Evolutionary conservation across 805 yeast species (phyloP).

Genomic region (Candida takata): DNA sequence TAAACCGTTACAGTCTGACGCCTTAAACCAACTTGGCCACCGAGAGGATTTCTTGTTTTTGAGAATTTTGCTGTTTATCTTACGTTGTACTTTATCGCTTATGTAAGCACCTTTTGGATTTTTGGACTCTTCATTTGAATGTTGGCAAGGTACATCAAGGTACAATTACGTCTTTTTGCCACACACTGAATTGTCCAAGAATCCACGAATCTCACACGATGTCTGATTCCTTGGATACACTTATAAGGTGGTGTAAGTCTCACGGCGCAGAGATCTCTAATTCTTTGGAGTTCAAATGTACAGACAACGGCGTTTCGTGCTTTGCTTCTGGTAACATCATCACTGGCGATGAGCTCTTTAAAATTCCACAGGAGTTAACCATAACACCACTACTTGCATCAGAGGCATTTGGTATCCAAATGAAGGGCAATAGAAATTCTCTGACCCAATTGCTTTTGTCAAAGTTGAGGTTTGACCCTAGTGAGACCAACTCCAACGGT

Average conservation of each 20-base stretch:
- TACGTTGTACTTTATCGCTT: no score
- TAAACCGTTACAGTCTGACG: constrained; percentile 36
- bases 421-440: constrained; percentile 11
- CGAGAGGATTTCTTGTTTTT: constrained; percentile 24
- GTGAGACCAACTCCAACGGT: constrained; percentile 10
- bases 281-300: constrained; percentile 26
- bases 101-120: no score
- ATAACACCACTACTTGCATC: constrained; percentile 32
- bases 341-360: constrained; percentile 24
- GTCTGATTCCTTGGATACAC: constrained; percentile 3
- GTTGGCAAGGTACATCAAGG: no score
- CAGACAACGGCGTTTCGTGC: constrained; percentile 30
- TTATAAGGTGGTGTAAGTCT: constrained; percentile 31
- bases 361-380: constrained; percentile 32
- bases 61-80: no score
- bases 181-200: no score
- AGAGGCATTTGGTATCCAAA: constrained; percentile 17
- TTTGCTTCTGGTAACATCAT: constrained; percentile 15
- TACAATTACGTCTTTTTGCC: no score
- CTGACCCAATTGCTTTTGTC: constrained; percentile 32
- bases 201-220: no score
- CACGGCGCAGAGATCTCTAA: constrained; percentile 34
- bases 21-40: constrained; percentile 41
- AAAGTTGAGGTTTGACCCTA: constrained; percentile 32
- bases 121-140: no score